These are phyloP conservation scores for Colletotrichum cordylinicola DNA, from an alignment of 2,329 filamentous ascomycete species.

Conservation along the genomic window DNA sequence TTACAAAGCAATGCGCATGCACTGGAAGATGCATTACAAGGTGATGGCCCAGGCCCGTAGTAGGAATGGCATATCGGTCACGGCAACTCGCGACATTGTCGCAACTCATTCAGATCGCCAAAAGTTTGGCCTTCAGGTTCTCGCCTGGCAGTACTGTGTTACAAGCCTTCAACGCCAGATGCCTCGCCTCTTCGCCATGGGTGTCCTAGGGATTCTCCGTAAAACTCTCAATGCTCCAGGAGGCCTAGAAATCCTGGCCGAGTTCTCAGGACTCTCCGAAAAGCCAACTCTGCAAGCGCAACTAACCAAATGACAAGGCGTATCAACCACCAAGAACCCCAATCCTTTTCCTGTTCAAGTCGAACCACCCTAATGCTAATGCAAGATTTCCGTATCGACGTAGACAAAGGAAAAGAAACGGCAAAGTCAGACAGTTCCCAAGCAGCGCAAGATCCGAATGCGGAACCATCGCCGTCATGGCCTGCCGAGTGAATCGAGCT, in stretches of 20 bases:
- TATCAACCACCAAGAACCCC: neutral
- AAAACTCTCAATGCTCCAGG: neutral
- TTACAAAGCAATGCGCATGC: neutral
- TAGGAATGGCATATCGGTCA: neutral
- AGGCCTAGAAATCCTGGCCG: neutral
- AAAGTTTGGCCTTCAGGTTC: neutral
- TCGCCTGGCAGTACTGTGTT: slow-evolving; percentile 8
- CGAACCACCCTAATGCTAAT: slow-evolving; percentile 2
- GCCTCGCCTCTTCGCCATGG: neutral
- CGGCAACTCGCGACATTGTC: neutral
- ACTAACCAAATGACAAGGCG: neutral
- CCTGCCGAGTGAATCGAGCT: neutral
- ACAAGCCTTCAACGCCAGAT: slow-evolving; percentile 9
- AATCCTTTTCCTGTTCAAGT: neutral
- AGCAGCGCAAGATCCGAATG: neutral
- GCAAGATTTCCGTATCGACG: neutral
- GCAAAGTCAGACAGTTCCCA: neutral
- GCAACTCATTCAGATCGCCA: neutral
- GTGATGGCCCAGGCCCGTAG: neutral
- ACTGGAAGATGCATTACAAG: neutral
- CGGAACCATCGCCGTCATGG: neutral
- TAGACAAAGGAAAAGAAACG: slow-evolving; percentile 7
- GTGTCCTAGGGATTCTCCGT: neutral
- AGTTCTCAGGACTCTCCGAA: neutral
- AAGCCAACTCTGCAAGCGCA: neutral